Conservation (phyloP, 164 flowering plant species). For the Euptelea pleiosperma region DNA sequence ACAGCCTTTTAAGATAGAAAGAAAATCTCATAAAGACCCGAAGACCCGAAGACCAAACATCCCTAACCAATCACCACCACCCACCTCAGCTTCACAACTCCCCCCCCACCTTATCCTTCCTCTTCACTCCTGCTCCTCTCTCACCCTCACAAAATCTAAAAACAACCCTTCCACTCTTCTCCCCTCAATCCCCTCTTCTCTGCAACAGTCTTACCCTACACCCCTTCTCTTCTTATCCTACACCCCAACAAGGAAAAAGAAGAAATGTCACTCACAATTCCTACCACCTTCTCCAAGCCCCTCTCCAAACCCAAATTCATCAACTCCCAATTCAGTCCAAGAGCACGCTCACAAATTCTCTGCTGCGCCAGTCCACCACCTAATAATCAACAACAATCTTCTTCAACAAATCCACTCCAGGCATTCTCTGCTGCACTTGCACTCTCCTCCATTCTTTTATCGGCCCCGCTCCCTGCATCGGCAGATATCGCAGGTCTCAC, state of each 20-base stretch:
- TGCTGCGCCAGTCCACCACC: conserved; percentile 6
- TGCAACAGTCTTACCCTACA: not conserved
- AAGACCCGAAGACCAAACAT: too few species aligned
- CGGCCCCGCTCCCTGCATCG: conserved; percentile 63
- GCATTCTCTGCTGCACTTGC: conserved; percentile 77
- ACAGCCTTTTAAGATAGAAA: conserved; percentile 4
- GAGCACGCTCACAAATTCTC: too few species aligned
- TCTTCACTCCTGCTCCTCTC: not conserved
- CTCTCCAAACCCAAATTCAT: conserved; percentile 23
- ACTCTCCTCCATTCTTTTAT: conserved; percentile 61
- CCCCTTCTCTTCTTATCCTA: not conserved
- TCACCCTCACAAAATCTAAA: conserved; percentile 4
- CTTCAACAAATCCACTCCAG: conserved; percentile 30
- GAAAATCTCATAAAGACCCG: conserved; percentile 5
- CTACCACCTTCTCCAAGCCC: conserved; percentile 35
- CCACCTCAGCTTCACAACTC: conserved; percentile 25
- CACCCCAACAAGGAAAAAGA: not conserved
- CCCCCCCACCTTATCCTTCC: not conserved
- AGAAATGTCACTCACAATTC: conserved; percentile 42
- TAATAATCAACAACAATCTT: not conserved
- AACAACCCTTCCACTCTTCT: conserved; percentile 3
- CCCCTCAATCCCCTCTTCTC: too few species aligned
- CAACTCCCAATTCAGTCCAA: conserved; percentile 15
- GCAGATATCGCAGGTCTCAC: conserved; percentile 90
- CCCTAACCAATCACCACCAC: conserved; percentile 28